A percentile compares a stretch with the other conserved stretches of the same genome.
Evolutionary conservation across 257 asterid genomes (phyloP).

Genomic region (Rauvolfia tetraphylla): DNA sequence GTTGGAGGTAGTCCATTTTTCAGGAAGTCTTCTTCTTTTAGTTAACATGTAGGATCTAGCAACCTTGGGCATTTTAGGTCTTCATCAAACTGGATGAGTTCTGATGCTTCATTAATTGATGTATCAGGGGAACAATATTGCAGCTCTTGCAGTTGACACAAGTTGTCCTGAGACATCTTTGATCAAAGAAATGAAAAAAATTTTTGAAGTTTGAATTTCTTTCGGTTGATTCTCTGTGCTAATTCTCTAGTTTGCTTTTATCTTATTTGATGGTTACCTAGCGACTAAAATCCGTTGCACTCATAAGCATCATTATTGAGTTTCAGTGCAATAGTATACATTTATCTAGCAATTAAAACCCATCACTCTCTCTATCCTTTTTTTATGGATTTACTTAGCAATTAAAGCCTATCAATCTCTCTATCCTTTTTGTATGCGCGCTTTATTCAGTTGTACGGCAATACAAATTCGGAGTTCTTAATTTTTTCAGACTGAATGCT

Average conservation of each 20-base stretch:
- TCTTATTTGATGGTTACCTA: neutral
- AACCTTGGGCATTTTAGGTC: neutral
- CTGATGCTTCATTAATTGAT: neutral
- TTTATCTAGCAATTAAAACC: too few relatives aligned
- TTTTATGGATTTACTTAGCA: too few relatives aligned
- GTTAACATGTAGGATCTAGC: conserved; percentile 17
- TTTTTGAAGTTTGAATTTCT: neutral
- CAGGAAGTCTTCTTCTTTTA: neutral
- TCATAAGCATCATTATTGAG: too few relatives aligned
- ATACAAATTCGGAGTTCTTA: neutral
- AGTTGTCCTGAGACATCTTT: neutral
- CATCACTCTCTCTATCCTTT: too few relatives aligned
- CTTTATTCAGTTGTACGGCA: neutral
- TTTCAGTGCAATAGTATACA: too few relatives aligned
- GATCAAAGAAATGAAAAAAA: conserved; percentile 1
- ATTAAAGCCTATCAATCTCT: too few relatives aligned
- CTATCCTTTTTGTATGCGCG: neutral
- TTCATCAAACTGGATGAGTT: conserved; percentile 4
- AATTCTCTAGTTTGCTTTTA: neutral
- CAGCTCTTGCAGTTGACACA: conserved; percentile 1
- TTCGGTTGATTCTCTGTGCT: neutral
- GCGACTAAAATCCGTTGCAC: too few relatives aligned
- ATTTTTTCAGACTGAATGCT: too few relatives aligned
- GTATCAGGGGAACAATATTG: neutral
- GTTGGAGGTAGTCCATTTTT: conserved; percentile 14